These are phyloP conservation scores for Ochromonadaceae sp. DNA, from an alignment of 352 stramenopile genomes.

Conservation along the genomic window DNA sequence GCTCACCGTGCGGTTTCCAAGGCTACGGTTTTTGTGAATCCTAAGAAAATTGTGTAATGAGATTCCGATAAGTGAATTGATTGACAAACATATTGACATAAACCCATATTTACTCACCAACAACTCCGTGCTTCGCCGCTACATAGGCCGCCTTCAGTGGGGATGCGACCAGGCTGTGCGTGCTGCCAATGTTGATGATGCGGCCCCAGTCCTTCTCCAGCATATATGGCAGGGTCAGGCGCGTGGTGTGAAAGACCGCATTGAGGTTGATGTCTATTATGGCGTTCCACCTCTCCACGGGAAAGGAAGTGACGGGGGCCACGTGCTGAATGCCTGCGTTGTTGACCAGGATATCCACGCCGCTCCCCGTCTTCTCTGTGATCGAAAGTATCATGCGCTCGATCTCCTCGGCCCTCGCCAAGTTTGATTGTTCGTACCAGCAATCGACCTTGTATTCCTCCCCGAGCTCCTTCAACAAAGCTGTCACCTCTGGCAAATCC, in stretches of 20 bases:
- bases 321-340: constrained; percentile 27
- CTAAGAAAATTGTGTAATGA: too few species aligned
- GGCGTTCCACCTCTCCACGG: constrained; percentile 24
- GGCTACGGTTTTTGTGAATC: constrained; percentile 28
- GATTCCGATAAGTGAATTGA: too few species aligned
- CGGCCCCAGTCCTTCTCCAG: constrained; percentile 22
- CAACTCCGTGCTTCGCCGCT: constrained; percentile 29
- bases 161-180: constrained; percentile 27
- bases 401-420: constrained; percentile 15
- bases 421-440: not conserved
- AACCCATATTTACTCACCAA: too few species aligned
- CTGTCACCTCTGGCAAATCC: constrained; percentile 18
- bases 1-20: constrained; percentile 29
- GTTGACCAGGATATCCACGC: constrained; percentile 24
- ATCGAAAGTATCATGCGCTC: constrained; percentile 1
- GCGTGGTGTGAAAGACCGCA: constrained; percentile 23
- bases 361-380: not conserved
- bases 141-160: constrained; percentile 32
- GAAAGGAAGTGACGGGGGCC: constrained; percentile 23
- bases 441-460: constrained; percentile 1
- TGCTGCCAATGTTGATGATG: constrained; percentile 31
- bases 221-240: constrained; percentile 24
- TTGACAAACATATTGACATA: too few species aligned
- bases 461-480: not conserved
- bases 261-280: constrained; percentile 28